phyloP scores from a whole-genome alignment of 371 early-diverging fungal genomes.

The Syncephalastrum contaminatum region DNA sequence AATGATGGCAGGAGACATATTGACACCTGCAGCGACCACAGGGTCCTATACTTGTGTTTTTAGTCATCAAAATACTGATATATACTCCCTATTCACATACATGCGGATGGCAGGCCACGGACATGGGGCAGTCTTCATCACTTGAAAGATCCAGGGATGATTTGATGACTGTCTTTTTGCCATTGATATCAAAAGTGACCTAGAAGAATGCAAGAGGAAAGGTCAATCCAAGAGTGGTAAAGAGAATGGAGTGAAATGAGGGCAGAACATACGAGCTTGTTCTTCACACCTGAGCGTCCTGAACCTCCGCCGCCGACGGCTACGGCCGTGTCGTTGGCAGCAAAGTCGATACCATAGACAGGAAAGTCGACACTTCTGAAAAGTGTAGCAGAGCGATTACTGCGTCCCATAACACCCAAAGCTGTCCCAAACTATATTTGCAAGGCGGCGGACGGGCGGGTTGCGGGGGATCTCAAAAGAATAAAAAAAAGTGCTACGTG shows the following conservation, averaged over 20 bases:
- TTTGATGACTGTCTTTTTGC: conserved; percentile 1
- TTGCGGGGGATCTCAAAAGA: too few relatives aligned
- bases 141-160: conserved; percentile 23
- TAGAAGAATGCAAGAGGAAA: background rate
- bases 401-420: conserved; percentile 1
- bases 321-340: conserved; percentile 48
- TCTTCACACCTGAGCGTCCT: conserved; percentile 59
- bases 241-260: background rate
- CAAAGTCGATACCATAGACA: conserved; percentile 57
- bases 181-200: conserved; percentile 20
- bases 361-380: conserved; percentile 35
- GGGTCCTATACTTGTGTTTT: conserved; percentile 19
- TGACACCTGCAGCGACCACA: conserved; percentile 52
- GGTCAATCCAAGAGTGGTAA: background rate
- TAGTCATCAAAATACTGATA: too few relatives aligned
- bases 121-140: conserved; percentile 67
- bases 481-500: too few relatives aligned
- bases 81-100: conserved; percentile 20
- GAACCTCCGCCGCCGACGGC: conserved; percentile 68
- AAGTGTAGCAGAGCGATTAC: conserved; percentile 7
- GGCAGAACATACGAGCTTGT: conserved; percentile 52
- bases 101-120: conserved; percentile 60
- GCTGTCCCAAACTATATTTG: background rate
- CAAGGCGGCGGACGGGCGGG: too few relatives aligned
- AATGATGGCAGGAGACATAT: conserved; percentile 45